Evolutionary conservation across 1,139 yeast genomes (phyloP).

Genomic region (Scheffersomyces insectosa): DNA sequence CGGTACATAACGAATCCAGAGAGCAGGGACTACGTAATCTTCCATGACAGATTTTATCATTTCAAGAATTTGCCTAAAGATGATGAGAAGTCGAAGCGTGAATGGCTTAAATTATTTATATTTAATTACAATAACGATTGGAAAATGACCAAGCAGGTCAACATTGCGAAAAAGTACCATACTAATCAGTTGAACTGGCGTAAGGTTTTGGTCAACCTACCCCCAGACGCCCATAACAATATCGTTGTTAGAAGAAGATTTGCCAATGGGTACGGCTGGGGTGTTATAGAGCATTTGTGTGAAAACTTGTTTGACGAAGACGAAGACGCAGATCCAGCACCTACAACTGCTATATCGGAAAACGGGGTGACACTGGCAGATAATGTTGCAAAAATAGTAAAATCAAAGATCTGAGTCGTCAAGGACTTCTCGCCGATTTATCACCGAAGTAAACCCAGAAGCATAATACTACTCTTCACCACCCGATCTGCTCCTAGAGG

Average conservation of each 20-base stretch:
- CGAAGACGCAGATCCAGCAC: too few relatives aligned
- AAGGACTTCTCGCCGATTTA: neutral
- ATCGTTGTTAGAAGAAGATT: conserved; percentile 28
- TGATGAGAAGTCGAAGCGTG: conserved; percentile 4
- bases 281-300: conserved; percentile 26
- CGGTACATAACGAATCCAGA: conserved; percentile 37
- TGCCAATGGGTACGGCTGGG: conserved; percentile 32
- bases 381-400: neutral
- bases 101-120: conserved; percentile 9
- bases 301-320: conserved; percentile 13
- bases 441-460: neutral
- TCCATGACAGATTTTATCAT: conserved; percentile 79
- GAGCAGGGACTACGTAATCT: conserved; percentile 54
- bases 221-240: conserved; percentile 31
- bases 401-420: conserved; percentile 5
- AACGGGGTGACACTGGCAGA: too few relatives aligned
- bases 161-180: conserved; percentile 27
- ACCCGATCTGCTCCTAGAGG: too few relatives aligned
- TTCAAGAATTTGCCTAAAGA: conserved; percentile 60
- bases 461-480: too few relatives aligned
- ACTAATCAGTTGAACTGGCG: conserved; percentile 24
- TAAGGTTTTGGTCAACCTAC: conserved; percentile 24
- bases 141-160: conserved; percentile 26
- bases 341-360: too few relatives aligned
- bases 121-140: conserved; percentile 21